These are phyloP conservation scores for Mycothermus thermophilus DNA, from an alignment of 495 filamentous ascomycete species.

Conservation along the genomic window DNA sequence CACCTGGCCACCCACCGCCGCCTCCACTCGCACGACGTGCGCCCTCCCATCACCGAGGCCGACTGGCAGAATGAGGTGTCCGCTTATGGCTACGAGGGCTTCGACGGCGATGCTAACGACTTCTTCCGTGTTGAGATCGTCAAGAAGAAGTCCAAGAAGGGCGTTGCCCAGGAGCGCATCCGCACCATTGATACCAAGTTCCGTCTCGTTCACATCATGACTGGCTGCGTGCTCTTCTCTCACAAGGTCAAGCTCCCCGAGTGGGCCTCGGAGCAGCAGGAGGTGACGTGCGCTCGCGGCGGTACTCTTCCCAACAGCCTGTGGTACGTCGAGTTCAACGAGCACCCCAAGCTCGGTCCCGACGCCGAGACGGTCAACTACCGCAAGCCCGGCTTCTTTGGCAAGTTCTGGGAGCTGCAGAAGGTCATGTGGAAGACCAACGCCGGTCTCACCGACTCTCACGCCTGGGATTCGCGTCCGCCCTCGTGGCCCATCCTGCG, in stretches of 20 bases:
- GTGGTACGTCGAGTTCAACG: slow-evolving; percentile 90
- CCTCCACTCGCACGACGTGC: slow-evolving; percentile 91
- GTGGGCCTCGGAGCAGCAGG: slow-evolving; percentile 94
- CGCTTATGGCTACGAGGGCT: slow-evolving; percentile 94
- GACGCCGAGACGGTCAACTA: slow-evolving; percentile 91
- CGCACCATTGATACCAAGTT: slow-evolving; percentile 97
- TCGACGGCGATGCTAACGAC: slow-evolving; percentile 93
- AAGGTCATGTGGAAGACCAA: slow-evolving; percentile 99
- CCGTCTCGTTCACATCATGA: slow-evolving; percentile 88
- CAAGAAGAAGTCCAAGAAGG: slow-evolving; percentile 71
- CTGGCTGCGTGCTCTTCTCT: slow-evolving; percentile 89
- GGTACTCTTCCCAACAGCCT: slow-evolving; percentile 90
- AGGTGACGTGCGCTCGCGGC: slow-evolving; percentile 90
- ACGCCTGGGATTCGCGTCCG: slow-evolving; percentile 95
- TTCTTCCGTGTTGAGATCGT: slow-evolving; percentile 90
- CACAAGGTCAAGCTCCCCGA: slow-evolving; percentile 97
- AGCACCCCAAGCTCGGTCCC: slow-evolving; percentile 57
- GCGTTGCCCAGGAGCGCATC: slow-evolving; percentile 66
- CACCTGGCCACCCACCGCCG: slow-evolving; percentile 71
- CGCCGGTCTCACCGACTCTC: slow-evolving; percentile 87
- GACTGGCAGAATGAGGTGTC: slow-evolving; percentile 99
- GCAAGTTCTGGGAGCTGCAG: slow-evolving; percentile 98
- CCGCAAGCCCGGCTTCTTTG: slow-evolving; percentile 84
- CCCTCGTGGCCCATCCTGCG: slow-evolving; percentile 84
- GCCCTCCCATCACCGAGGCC: slow-evolving; percentile 91